phyloP scores from a whole-genome alignment of 257 asterid species.

The Forsythia suspensa region DNA sequence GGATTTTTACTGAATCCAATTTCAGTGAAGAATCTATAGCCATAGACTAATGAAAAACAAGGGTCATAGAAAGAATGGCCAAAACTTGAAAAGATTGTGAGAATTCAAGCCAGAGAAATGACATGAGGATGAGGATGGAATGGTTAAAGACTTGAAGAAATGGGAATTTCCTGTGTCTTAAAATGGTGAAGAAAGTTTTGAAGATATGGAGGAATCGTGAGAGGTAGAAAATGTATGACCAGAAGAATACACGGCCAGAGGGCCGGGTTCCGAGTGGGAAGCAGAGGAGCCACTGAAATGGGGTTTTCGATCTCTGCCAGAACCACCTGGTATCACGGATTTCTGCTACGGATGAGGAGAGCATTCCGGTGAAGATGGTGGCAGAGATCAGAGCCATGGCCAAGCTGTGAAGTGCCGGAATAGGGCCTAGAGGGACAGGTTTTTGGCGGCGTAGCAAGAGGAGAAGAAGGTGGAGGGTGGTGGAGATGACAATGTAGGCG shows the following conservation, averaged over 20 bases:
- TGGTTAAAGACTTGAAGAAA: conserved; percentile 49
- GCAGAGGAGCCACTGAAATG: conserved; percentile 79
- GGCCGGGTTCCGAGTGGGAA: conserved; percentile 89
- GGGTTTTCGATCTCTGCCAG: conserved; percentile 69
- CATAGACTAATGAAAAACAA: conserved; percentile 41
- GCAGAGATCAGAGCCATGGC: conserved; percentile 48
- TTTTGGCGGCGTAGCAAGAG: conserved; percentile 47
- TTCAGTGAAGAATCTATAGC: conserved; percentile 50
- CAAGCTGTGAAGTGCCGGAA: conserved; percentile 73
- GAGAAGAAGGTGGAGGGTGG: conserved; percentile 51
- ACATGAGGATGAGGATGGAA: conserved; percentile 46
- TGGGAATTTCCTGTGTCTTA: conserved; percentile 36
- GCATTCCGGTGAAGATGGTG: conserved; percentile 51
- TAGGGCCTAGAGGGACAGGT: conserved; percentile 58
- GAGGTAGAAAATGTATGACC: conserved; percentile 76
- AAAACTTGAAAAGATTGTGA: conserved; percentile 74
- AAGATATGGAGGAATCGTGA: conserved; percentile 61
- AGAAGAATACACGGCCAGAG: conserved; percentile 78
- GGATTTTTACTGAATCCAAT: conserved; percentile 32
- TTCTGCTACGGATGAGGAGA: conserved; percentile 67
- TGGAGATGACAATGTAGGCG: conserved; percentile 44
- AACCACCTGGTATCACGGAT: conserved; percentile 79
- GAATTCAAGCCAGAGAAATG: conserved; percentile 80
- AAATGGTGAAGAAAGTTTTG: conserved; percentile 41
- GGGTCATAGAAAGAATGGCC: conserved; percentile 53